phyloP scores from a whole-genome alignment of 2,329 filamentous ascomycete genomes.

The Diaporthe citriasiana region DNA sequence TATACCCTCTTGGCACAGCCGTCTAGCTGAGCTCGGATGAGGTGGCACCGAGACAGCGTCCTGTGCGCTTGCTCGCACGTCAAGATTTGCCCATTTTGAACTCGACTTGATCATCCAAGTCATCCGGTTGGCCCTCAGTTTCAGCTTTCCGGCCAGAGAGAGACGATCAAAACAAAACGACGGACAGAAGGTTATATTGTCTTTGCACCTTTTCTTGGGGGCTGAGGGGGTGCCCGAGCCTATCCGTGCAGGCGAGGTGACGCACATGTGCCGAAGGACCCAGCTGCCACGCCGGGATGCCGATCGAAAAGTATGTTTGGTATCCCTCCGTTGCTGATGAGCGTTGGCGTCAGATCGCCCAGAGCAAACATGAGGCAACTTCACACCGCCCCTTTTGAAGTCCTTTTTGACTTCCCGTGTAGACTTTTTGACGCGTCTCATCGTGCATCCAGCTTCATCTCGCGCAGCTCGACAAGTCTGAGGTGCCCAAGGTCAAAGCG shows the following conservation, averaged over 20 bases:
- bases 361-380: neutral
- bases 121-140: constrained; percentile 8
- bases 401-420: constrained; percentile 17
- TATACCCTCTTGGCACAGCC: neutral
- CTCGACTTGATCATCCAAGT: neutral
- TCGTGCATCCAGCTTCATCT: constrained; percentile 9
- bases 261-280: constrained; percentile 17
- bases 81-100: neutral
- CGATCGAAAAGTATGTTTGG: constrained; percentile 13
- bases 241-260: constrained; percentile 25
- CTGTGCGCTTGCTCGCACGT: neutral
- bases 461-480: neutral
- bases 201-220: neutral
- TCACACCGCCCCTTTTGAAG: neutral
- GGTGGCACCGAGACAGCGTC: constrained; percentile 3
- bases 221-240: neutral
- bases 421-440: constrained; percentile 31
- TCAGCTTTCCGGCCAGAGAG: neutral
- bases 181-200: constrained; percentile 16
- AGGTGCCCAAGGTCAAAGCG: constrained; percentile 6
- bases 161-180: neutral
- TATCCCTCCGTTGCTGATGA: neutral
- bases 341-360: neutral
- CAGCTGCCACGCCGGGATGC: constrained; percentile 14
- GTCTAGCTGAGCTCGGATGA: neutral